Conservation (phyloP, 352 stramenopile species). For the Pythium periplocum region DNA sequence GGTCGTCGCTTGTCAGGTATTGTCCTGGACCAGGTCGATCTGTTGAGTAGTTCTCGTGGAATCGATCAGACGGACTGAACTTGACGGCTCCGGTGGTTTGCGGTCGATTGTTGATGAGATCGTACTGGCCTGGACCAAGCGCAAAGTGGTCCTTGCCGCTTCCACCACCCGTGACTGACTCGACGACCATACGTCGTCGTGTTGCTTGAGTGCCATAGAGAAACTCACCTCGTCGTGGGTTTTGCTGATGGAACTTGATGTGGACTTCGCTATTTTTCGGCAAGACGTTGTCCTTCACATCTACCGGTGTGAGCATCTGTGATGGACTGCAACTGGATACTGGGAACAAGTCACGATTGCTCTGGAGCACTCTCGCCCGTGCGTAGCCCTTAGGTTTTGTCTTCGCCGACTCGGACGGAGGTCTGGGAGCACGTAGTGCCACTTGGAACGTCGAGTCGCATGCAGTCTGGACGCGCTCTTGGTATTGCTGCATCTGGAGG, state of each 20-base stretch:
- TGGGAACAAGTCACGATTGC: constrained; percentile 30
- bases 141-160: constrained; percentile 41
- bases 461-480: constrained; percentile 31
- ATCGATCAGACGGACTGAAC: constrained; percentile 56
- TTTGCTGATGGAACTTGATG: constrained; percentile 47
- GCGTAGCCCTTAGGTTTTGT: constrained; percentile 24
- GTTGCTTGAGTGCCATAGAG: constrained; percentile 19
- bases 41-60: constrained; percentile 38
- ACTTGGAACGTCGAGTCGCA: constrained; percentile 49
- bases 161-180: constrained; percentile 6
- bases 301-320: constrained; percentile 9
- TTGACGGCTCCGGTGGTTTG: constrained; percentile 27
- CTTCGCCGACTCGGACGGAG: not conserved
- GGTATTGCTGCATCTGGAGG: constrained; percentile 55
- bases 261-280: constrained; percentile 20
- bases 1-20: constrained; percentile 36
- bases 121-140: constrained; percentile 54
- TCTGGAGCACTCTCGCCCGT: constrained; percentile 34
- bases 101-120: constrained; percentile 24
- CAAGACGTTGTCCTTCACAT: constrained; percentile 25
- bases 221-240: constrained; percentile 26
- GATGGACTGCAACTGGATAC: constrained; percentile 4
- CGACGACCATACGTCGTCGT: constrained; percentile 14
- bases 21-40: constrained; percentile 39
- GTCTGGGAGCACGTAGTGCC: constrained; percentile 12